Base-by-base conservation (phyloP, 768 basidiomycete species). In the Mycena olivaceomarginata region DNA sequence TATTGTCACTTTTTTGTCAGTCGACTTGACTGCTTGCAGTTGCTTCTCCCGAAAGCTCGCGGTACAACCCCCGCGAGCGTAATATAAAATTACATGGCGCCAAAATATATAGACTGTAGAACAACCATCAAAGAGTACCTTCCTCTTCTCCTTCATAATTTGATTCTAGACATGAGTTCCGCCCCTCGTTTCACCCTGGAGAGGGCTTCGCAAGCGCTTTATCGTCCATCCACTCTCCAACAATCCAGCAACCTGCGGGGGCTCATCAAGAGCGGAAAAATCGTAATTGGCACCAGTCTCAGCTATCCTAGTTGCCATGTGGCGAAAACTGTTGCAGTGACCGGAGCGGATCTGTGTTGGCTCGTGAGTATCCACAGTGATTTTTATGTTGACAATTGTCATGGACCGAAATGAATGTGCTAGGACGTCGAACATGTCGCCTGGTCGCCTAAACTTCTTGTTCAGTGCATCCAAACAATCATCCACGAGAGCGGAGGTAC, bases 391-490 rank as follows among this genome's bases (percentile, higher is more conserved):
- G 10, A 8, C 5, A 11, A 43, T 45, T 45, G 43, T 15, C 10
- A n/a, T 20, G 5, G 15, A 46, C 57, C 16, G 13, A 5, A 45
- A 22, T 12, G 4, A 2, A 9, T n/a, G 9, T 51, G 15, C 22
- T 25, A 78, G 77, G 77, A 78, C 43, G 69, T 62, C n/a, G 77
- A 77, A 22, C 77, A 77, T 31, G 72, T 74, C 15, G 77, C 68
- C 1, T 77, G 77, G 77, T 70, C 77, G 1, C 56, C 41, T n/a
- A 22, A 60, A 1, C 40, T 64, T 5, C 45, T 77, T 13, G 57
- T 77, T 1, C 72, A 74, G 51, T 77, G 77, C 31, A 77, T 74
- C 46, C 76, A 77, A 16, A 43, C 64, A 22, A 74, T 78, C 45
- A 71, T 78, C 45, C 68, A 78, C 65, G 77, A 78, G 18, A 74